A percentile compares a stretch with the other conserved stretches of the same genome.
phyloP scores from a whole-genome alignment of 345 rosid genomes.

The Gossypium mustelinum region DNA sequence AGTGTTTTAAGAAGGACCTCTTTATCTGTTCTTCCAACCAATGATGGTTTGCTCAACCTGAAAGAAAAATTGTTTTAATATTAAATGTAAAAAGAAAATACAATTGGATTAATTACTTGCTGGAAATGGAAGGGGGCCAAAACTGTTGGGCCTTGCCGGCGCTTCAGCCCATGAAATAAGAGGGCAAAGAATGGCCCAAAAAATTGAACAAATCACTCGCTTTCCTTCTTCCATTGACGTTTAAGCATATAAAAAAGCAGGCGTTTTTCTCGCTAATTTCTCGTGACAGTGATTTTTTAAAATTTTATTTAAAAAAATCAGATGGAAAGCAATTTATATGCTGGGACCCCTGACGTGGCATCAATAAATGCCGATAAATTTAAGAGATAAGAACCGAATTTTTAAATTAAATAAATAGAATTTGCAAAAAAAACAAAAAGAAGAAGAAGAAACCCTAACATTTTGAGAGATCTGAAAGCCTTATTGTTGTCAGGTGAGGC shows the following conservation, averaged over 20 bases:
- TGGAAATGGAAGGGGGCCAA: not conserved
- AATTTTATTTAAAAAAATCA: not conserved
- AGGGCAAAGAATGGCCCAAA: not conserved
- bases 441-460: not conserved
- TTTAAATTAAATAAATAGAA: not conserved
- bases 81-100: no score
- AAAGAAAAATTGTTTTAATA: no score
- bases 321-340: not conserved
- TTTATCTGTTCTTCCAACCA: no score
- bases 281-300: not conserved
- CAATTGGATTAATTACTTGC: no score
- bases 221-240: not conserved
- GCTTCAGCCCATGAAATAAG: not conserved
- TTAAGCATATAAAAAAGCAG: not conserved
- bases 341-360: constrained; percentile 9
- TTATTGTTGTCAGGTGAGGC: constrained; percentile 11
- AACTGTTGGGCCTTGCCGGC: not conserved
- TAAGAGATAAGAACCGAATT: not conserved
- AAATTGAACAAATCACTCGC: not conserved
- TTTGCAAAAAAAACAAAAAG: not conserved
- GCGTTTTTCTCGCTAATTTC: not conserved
- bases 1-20: no score
- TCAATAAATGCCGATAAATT: not conserved
- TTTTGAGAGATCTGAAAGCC: constrained; percentile 17
- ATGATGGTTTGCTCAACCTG: no score